Conservation (phyloP, 2,329 filamentous ascomycete species). For the Talaromyces marneffei region DNA sequence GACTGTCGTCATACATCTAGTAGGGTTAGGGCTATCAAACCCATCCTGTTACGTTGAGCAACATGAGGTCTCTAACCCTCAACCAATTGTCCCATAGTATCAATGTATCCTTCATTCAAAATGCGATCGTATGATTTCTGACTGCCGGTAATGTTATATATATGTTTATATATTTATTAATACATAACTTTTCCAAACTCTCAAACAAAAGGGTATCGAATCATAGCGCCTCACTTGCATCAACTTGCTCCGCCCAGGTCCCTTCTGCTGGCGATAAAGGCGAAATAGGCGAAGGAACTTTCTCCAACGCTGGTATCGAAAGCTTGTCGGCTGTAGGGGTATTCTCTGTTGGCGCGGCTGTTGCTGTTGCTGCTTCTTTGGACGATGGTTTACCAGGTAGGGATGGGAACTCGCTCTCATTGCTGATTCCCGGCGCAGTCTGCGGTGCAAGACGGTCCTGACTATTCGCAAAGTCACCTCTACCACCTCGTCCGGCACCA, state of each 20-base stretch:
- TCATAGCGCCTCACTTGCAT: constrained; percentile 10
- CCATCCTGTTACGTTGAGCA: no score
- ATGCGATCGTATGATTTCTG: neutral
- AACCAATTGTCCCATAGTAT: neutral
- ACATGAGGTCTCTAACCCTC: no score
- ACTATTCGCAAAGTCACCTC: constrained; percentile 18
- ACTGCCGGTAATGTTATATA: neutral
- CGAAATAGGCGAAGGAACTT: constrained; percentile 3
- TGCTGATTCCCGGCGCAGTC: constrained; percentile 22
- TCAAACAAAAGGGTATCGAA: constrained; percentile 6
- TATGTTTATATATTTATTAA: neutral
- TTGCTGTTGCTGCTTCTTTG: constrained; percentile 12
- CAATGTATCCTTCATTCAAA: neutral
- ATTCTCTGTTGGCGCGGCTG: constrained; percentile 11
- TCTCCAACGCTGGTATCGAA: neutral
- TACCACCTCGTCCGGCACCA: constrained; percentile 16
- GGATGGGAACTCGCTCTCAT: constrained; percentile 33
- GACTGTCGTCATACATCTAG: neutral
- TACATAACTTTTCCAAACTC: neutral
- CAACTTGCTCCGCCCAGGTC: constrained; percentile 20
- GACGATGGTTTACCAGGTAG: constrained; percentile 25
- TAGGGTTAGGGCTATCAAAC: neutral
- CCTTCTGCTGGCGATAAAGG: constrained; percentile 14
- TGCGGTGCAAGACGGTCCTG: constrained; percentile 18
- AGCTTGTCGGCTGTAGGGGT: constrained; percentile 22